Base-by-base conservation (phyloP, 2,329 filamentous ascomycete genomes). In the Epichloe festucae region DNA sequence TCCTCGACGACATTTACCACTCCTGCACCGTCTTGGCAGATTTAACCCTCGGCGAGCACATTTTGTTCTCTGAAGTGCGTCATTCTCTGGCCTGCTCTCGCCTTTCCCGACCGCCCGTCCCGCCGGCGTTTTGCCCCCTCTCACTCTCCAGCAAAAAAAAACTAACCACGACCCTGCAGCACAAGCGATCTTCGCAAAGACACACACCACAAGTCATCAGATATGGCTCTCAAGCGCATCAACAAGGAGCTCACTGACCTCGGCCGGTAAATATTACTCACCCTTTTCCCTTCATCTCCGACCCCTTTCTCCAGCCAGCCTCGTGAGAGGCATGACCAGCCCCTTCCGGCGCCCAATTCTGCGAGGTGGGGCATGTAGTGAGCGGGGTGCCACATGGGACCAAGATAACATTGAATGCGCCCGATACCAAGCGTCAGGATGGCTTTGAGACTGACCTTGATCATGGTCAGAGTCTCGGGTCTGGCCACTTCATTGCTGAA, bases 231-330 rank as follows among this genome's bases (percentile, higher is more conserved):
- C 65, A 93, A 93, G 85, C 84, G 87, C 73, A 93, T 93, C 73
- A 91, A 91, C 81, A 93, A 90, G 84, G 87, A 93, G 75, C 82
- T 93, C 70, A 84, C 85, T 72, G 87, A 93, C 70, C 79, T 93
- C 73, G 87, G 87, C 76, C 86, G 87, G 87, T 91, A 84, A 67
- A 77, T 76, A 62, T 50, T 44, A 51, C 49, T 31, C 42, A 48
- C 58, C 51, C 59, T 52, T 15, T 46, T 19, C 6, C n/a, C 11
- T 38, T 27, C 31, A 35, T 27, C 27, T 11, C 14, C 14, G 23
- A 17, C 15, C 27, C 12, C 21, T 17, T 34, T 41, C 54, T 52
- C 45, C 45, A 45, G 44, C 51, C 52, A 45, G 44, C 51, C 52
- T 55, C 53, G 55, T 53, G 52, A 52, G 57, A 62, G 58, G 58